phyloP scores from a whole-genome alignment of 228 moss, liverwort and hornwort species.

The Sphagnum fallax region DNA sequence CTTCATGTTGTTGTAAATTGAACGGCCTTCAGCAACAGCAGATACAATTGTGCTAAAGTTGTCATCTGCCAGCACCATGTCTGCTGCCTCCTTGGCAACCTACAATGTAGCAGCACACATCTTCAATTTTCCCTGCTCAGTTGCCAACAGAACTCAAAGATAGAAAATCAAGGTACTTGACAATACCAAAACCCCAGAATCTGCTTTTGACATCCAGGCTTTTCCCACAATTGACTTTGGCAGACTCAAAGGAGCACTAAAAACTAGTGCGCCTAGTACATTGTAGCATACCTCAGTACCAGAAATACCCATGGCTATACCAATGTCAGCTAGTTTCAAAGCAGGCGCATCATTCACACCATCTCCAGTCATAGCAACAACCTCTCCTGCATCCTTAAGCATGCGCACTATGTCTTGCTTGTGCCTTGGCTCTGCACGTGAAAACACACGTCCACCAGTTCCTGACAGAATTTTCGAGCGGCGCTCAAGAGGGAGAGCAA shows the following conservation, averaged over 20 bases:
- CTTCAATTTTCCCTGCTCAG: no score
- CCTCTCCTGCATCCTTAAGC: constrained; percentile 67
- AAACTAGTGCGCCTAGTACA: no score
- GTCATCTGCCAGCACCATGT: constrained; percentile 90
- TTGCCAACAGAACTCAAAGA: no score
- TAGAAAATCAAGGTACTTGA: no score
- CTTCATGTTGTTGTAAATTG: constrained; percentile 92
- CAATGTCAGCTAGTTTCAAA: constrained; percentile 89
- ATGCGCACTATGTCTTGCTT: constrained; percentile 87
- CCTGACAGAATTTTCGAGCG: constrained; percentile 48
- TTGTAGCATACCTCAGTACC: constrained; percentile 67
- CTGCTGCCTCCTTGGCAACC: constrained; percentile 90
- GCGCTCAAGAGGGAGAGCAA: constrained; percentile 40
- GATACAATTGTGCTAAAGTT: constrained; percentile 81
- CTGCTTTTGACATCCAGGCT: no score
- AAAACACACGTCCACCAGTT: constrained; percentile 66
- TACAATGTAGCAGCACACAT: constrained; percentile 6
- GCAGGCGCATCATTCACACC: constrained; percentile 95
- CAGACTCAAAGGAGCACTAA: no score
- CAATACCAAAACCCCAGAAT: no score
- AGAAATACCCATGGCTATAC: constrained; percentile 84
- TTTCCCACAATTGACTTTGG: no score
- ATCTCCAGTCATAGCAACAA: constrained; percentile 89
- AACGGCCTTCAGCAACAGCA: constrained; percentile 87
- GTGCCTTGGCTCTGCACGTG: constrained; percentile 78